Evolutionary conservation across 164 flowering plant genomes (phyloP).

Genomic region (Vitis rupestris): DNA sequence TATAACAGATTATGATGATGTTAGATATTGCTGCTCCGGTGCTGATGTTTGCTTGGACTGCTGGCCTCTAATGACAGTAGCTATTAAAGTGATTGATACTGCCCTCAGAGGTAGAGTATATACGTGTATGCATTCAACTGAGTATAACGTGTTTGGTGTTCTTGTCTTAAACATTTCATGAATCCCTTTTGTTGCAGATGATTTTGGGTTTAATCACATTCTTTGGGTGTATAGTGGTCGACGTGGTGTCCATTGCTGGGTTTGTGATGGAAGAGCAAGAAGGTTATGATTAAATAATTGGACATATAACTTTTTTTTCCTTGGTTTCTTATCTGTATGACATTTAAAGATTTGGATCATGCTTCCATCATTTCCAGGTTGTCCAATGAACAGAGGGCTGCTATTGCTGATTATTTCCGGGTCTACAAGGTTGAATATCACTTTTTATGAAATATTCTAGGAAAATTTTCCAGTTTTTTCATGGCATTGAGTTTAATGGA

Average conservation of each 20-base stretch:
- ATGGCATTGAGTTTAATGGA: conserved; percentile 5
- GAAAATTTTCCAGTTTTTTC: neutral
- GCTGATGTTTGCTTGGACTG: conserved; percentile 92
- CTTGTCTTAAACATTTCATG: neutral
- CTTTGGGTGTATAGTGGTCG: conserved; percentile 99
- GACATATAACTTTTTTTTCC: conserved; percentile 1
- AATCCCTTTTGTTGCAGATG: conserved; percentile 50
- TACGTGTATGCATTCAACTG: neutral
- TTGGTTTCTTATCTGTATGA: neutral
- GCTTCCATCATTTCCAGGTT: conserved; percentile 41
- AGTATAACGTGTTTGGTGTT: neutral
- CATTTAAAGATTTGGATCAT: neutral
- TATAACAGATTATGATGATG: conserved; percentile 97
- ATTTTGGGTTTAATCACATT: conserved; percentile 90
- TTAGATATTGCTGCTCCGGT: conserved; percentile 94
- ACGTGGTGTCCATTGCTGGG: conserved; percentile 99
- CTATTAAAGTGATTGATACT: conserved; percentile 90
- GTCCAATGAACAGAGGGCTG: conserved; percentile 82
- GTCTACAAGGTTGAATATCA: conserved; percentile 71
- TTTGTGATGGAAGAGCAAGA: conserved; percentile 95
- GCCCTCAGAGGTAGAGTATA: conserved; percentile 75
- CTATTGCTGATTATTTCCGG: conserved; percentile 84
- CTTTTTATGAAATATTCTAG: neutral
- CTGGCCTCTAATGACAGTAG: conserved; percentile 97
- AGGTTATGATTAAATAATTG: conserved; percentile 45